Conservation (phyloP, 768 basidiomycete genomes). For the Tephrocybe sp. region DNA sequence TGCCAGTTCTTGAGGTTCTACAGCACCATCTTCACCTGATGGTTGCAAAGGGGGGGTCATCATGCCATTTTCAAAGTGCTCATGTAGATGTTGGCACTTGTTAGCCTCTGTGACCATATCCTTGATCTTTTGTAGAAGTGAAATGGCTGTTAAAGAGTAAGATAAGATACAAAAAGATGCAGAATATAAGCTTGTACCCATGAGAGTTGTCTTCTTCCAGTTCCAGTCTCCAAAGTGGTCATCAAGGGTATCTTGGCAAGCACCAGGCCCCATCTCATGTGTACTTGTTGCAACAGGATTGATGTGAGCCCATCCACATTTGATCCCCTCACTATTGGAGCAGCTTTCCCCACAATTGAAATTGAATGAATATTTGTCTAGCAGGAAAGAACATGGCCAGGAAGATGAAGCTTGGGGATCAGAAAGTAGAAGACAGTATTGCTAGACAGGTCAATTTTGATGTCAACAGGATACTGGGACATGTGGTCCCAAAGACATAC, state of each 20-base stretch:
- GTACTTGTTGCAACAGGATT: conserved; percentile 26
- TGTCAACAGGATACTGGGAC: too few relatives aligned
- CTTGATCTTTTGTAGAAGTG: conserved; percentile 4
- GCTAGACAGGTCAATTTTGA: not conserved
- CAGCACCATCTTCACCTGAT: not conserved
- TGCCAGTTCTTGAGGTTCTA: too few relatives aligned
- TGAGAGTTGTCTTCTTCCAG: conserved; percentile 1
- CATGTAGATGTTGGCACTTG: not conserved
- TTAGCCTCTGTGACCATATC: not conserved
- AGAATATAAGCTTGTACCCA: conserved; percentile 12
- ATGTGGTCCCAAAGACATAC: conserved; percentile 16
- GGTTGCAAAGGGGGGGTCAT: not conserved
- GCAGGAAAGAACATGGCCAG: conserved; percentile 22
- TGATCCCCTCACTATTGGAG: conserved; percentile 33
- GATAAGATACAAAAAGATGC: too few relatives aligned
- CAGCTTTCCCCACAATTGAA: conserved; percentile 20
- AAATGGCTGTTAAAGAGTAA: not conserved
- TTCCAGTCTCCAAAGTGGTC: conserved; percentile 26
- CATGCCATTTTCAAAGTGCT: not conserved
- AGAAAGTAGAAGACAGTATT: conserved; percentile 8
- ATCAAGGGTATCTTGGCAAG: conserved; percentile 22
- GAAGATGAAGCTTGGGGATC: conserved; percentile 27
- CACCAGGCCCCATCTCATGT: conserved; percentile 34
- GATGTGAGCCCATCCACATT: conserved; percentile 27
- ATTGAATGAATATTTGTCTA: conserved; percentile 21